Base-by-base conservation (phyloP, 2,329 filamentous ascomycete genomes). In the Talaromyces piceae region DNA sequence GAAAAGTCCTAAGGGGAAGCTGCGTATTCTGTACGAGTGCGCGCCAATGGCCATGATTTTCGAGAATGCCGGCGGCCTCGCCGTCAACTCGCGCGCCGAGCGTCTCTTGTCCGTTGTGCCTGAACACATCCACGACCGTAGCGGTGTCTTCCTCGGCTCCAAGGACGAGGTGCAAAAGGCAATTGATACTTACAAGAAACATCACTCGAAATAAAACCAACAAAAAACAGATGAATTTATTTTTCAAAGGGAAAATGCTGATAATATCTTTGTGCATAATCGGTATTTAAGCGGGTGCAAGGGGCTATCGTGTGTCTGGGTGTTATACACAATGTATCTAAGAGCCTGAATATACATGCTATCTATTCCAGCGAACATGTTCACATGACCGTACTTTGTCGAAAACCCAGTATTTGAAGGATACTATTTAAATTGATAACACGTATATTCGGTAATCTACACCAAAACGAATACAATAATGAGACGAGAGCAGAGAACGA, bases 21-120 rank as follows among this genome's bases (percentile, higher is more conserved):
- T 98, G 60, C 82, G 93, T 58, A 98, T 98, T 60, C 70, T 98
- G 62, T 98, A 98, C 73, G 93, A 98, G 77, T 98, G 93, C 68
- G 93, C 93, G 12, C 93, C 93, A 33, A 98, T 98, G 93, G 93
- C 93, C 22, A 87, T 97, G 85, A 82, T 98, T 5, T 97, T 98
- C 70, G 93, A 98, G 74, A 96, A 98, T 73, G 93, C 93, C 62
- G 93, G 93, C 61, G 93, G 93, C 54, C 84, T 94, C 71, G 93
- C 93, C 16, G 76, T 98, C 50, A 86, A 97, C 73, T 91, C 87
- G 73, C 84, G 87, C 52, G 96, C 95, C 90, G 75, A 82, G 59
- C 82, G 91, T 54, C 91, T 98, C 86, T 77, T 98, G 59, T 85
- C 88, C 51, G 84, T 97, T 37, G 82, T 88, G 1, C 93, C 93